phyloP scores from a whole-genome alignment of 192 early-diverging fungal genomes.

The Backusella liffmaniae region DNA sequence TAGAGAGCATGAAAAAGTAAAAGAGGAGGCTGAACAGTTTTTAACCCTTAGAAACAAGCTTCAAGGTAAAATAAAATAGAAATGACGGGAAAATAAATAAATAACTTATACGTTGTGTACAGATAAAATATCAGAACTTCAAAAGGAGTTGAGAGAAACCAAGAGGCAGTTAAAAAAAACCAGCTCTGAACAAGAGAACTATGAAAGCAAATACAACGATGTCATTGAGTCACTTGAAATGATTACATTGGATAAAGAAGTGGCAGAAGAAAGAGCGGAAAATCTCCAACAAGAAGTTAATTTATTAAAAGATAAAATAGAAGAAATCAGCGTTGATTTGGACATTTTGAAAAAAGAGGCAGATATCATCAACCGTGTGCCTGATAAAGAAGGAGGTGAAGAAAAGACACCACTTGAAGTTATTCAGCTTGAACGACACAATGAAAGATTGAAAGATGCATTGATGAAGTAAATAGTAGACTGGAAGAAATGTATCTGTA shows the following conservation, averaged over 20 bases:
- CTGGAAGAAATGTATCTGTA: background rate
- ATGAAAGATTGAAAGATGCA: constrained; percentile 87
- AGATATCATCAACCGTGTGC: constrained; percentile 28
- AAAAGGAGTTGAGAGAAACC: constrained; percentile 68
- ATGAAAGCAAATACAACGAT: constrained; percentile 72
- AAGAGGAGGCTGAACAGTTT: constrained; percentile 71
- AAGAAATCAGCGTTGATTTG: constrained; percentile 71
- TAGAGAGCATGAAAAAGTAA: constrained; percentile 69
- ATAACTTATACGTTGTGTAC: constrained; percentile 1
- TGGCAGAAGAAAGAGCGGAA: constrained; percentile 87
- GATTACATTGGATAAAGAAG: constrained; percentile 86
- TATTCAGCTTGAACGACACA: constrained; percentile 75
- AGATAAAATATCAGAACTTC: constrained; percentile 67
- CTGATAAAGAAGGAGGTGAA: constrained; percentile 34
- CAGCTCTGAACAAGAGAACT: constrained; percentile 57
- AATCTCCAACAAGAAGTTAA: constrained; percentile 69
- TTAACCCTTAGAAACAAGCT: constrained; percentile 65
- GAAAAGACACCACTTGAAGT: constrained; percentile 53
- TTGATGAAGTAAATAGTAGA: constrained; percentile 56
- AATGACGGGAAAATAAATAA: background rate
- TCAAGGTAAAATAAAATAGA: constrained; percentile 38
- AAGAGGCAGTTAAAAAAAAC: constrained; percentile 58
- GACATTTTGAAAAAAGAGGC: constrained; percentile 66
- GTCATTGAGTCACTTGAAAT: constrained; percentile 80
- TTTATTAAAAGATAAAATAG: constrained; percentile 75